A percentile compares a stretch with the other conserved stretches of the same genome.
phyloP scores from a whole-genome alignment of 1,139 yeast genomes.

The Hansenula lynferdii region DNA sequence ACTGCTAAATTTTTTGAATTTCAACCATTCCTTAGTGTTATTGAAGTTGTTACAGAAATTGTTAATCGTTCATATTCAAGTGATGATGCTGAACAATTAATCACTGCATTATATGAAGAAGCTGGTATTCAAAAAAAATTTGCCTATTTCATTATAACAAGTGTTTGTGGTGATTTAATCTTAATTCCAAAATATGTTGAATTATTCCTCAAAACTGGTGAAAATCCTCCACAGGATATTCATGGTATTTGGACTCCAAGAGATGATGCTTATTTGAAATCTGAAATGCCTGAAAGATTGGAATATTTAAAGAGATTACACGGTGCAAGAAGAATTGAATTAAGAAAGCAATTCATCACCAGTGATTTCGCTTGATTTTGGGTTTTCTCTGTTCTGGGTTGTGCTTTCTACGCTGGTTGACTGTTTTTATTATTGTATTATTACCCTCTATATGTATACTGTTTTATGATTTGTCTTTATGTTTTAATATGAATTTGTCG shows the following conservation, averaged over 20 bases:
- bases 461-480: no score
- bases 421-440: no score
- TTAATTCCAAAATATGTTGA: slow-evolving; percentile 41
- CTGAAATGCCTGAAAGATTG: slow-evolving; percentile 27
- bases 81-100: slow-evolving; percentile 38
- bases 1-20: slow-evolving; percentile 21
- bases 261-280: slow-evolving; percentile 34
- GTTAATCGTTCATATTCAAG: slow-evolving; percentile 38
- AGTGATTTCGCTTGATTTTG: slow-evolving; percentile 28
- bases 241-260: slow-evolving; percentile 47
- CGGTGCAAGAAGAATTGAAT: slow-evolving; percentile 32
- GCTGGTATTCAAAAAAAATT: slow-evolving; percentile 42
- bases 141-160: slow-evolving; percentile 40
- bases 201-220: slow-evolving; percentile 37
- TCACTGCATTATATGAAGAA: slow-evolving; percentile 36
- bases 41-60: slow-evolving; percentile 34
- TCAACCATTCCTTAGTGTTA: slow-evolving; percentile 22
- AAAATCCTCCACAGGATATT: slow-evolving; percentile 37
- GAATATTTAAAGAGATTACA: slow-evolving; percentile 29
- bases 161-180: slow-evolving; percentile 44
- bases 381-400: background rate
- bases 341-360: slow-evolving; percentile 33
- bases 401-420: no score
- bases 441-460: no score
- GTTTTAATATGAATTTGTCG: no score